These are phyloP conservation scores for Penicillium nordicum DNA, from an alignment of 2,329 filamentous ascomycete species.

Conservation along the genomic window DNA sequence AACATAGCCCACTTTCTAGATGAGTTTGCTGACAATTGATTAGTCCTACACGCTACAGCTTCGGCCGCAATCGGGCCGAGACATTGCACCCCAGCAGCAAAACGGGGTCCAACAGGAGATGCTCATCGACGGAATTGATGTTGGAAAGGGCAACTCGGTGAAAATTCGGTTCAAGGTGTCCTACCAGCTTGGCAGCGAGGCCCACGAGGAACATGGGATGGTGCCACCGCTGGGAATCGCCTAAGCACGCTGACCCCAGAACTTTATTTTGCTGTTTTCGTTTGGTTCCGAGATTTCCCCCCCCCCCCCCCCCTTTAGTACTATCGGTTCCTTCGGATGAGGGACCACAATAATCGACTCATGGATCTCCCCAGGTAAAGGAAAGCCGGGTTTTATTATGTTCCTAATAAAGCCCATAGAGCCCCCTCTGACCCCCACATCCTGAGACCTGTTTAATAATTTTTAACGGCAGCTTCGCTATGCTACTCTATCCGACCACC, in stretches of 20 bases:
- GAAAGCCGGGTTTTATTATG: too few species aligned
- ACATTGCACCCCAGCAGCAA: conserved; percentile 66
- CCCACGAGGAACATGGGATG: conserved; percentile 77
- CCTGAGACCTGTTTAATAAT: too few species aligned
- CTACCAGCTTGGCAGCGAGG: conserved; percentile 64
- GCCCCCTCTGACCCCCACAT: too few species aligned
- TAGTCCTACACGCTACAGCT: conserved; percentile 61
- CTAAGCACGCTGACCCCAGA: conserved; percentile 34
- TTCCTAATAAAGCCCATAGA: too few species aligned
- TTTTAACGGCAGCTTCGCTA: too few species aligned
- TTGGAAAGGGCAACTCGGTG: conserved; percentile 69
- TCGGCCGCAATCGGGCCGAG: conserved; percentile 78
- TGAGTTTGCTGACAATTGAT: conserved; percentile 1
- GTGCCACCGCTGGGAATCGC: conserved; percentile 74
- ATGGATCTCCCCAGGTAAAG: too few species aligned
- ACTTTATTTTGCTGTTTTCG: not conserved
- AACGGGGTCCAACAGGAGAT: conserved; percentile 80
- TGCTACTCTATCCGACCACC: too few species aligned
- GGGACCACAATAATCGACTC: too few species aligned
- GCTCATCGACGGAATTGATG: conserved; percentile 69
- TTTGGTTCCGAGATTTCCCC: not conserved
- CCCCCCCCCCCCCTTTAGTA: too few species aligned
- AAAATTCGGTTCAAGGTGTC: conserved; percentile 87
- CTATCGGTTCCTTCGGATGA: too few species aligned
- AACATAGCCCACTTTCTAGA: not conserved